Evolutionary conservation across 2,329 filamentous ascomycete genomes (phyloP).

Genomic region (Curvularia verruculosa): DNA sequence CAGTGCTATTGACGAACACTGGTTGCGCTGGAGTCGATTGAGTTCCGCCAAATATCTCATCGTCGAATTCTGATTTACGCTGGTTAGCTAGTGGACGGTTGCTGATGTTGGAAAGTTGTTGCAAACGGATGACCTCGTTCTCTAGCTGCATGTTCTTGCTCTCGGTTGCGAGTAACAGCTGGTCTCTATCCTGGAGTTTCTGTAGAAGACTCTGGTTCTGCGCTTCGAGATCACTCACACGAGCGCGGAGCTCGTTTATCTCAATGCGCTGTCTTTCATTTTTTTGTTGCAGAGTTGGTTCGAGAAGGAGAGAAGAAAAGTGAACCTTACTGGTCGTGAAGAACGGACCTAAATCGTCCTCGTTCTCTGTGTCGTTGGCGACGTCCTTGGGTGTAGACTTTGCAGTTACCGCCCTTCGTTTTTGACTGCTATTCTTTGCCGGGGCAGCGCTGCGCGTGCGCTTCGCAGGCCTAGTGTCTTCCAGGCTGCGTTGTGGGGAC

Average conservation of each 20-base stretch:
- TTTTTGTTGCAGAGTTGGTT: background rate
- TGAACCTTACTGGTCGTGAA: constrained; percentile 28
- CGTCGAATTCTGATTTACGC: constrained; percentile 25
- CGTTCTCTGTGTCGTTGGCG: constrained; percentile 16
- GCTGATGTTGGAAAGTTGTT: background rate
- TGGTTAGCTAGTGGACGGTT: constrained; percentile 21
- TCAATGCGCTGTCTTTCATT: constrained; percentile 11
- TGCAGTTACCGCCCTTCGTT: constrained; percentile 14
- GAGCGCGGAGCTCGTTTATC: constrained; percentile 17
- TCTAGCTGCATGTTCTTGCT: constrained; percentile 6
- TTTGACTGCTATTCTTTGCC: constrained; percentile 11
- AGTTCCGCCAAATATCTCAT: constrained; percentile 15
- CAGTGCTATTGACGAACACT: constrained; percentile 23
- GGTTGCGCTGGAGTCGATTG: constrained; percentile 15
- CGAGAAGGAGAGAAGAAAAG: constrained; percentile 5
- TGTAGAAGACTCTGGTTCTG: constrained; percentile 13
- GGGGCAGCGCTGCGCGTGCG: constrained; percentile 13
- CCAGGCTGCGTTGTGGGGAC: constrained; percentile 26
- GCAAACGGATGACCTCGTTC: constrained; percentile 1
- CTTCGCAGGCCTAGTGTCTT: constrained; percentile 18
- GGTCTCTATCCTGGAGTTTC: constrained; percentile 4
- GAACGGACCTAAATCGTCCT: constrained; percentile 25
- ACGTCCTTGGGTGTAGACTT: constrained; percentile 14
- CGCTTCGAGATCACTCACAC: constrained; percentile 10
- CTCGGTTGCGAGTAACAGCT: constrained; percentile 7